Base-by-base conservation (phyloP, 768 basidiomycete species). In the Pleurotus tuber-regium region DNA sequence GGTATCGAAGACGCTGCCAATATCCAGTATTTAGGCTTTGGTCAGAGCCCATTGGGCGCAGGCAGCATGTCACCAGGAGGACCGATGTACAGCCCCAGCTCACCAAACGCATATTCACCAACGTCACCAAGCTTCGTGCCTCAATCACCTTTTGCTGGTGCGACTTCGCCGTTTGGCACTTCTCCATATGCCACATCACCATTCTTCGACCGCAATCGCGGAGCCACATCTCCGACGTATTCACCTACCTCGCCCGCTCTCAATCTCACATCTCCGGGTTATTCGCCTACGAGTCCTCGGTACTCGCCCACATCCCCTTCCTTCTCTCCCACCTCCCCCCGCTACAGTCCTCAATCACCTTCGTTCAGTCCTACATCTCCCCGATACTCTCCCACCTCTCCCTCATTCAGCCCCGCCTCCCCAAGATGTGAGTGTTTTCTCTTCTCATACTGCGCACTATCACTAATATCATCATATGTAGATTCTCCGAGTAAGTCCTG, bases 401-500 rank as follows among this genome's bases (percentile, higher is more conserved):
- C 94, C 0, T 90, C 87, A 0, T 96, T 93, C 75, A 92, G 89
- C 57, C 92, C 92, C 19, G 85, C 90, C n/a, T 92, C 91, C n/a
- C 94, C 92, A 9, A 78, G 87, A 65, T 91, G 87, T 89, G 73
- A 73, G 86, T 74, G 39, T 38, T 43, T 41, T 58, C 52, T 43
- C 47, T 54, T 2, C 54, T 50, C 35, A 48, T 56, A 10, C 30
- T 39, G 33, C 42, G 25, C 26, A 9, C 8, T 7, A 54, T 44
- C n/a, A 48, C 60, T 73, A 14, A 70, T 42, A 8, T 6, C 36
- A 12, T 10, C 33, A 38, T 19, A 47, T 11, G 24, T 58, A 89
- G 89, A 91, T 68, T 92, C 89, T 42, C 89, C 89, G 25, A 91
- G 89, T 82, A 83, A 71, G 88, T 74, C 5, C 43, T 50, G 53